Evolutionary conservation across 768 basidiomycete genomes (phyloP), one percentile per base, ranked within the genome.

Genomic region (Russula compacta): DNA sequence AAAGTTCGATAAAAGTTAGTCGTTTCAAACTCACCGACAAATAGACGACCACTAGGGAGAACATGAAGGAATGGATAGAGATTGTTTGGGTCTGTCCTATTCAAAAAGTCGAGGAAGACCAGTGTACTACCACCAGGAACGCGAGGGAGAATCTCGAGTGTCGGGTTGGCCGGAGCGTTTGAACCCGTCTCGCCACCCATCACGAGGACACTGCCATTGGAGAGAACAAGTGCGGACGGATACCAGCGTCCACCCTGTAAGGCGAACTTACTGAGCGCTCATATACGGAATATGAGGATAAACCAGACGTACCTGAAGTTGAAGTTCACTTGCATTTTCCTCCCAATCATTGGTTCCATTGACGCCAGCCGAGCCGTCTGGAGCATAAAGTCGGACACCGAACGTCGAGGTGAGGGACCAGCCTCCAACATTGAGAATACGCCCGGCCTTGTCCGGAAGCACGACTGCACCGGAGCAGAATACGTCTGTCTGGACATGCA

Each of bases 261-360:
- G 9, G 2, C 1, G 7, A 29, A 44, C 4, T 47, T 43, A 11
- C 46, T 47, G 24, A 52, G 40, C 6, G 51, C 43, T 24, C 1
- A 40, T 14, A 42, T 36, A 17, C 6, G n/a, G 47, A 4, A 11
- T 35, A 4, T 9, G 32, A 3, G 3, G 11, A 9, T 35, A 21
- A 24, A 35, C 32, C 19, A 69, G 1, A 19, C 73, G 35, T 46
- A 85, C 85, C 78, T 89, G 88, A 29, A 90, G 76, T 3, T 72
- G 64, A 2, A 91, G 75, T 42, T 78, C 76, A 0, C 79, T 63
- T 42, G 74, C 75, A 64, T 90, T 81, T 70, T 91, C 89, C 70
- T 91, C 80, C 89, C 89, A 92, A 66, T 91, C 86, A 56, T 83
- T 84, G 5, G 86, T 89, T 6, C 83, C 81, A 63, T 87, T 88